These are phyloP conservation scores for Penicillium sp. DNA, from an alignment of 2,329 filamentous ascomycete genomes.

Conservation along the genomic window DNA sequence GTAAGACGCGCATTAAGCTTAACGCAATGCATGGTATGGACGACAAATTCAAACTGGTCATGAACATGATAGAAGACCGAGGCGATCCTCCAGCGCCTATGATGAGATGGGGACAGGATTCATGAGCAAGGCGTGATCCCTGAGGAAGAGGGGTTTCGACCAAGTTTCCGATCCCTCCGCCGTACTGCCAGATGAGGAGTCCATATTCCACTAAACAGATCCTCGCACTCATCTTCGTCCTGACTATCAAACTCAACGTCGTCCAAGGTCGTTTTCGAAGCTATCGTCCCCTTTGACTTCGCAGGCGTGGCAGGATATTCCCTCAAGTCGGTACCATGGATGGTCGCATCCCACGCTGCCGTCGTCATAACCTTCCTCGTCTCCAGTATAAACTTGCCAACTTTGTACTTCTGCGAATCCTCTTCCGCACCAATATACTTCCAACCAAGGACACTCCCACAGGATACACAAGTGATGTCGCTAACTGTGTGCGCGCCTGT, in stretches of 20 bases:
- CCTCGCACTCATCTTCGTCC: conserved; percentile 71
- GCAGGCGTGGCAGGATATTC: background rate
- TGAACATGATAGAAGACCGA: background rate
- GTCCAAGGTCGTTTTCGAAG: conserved; percentile 26
- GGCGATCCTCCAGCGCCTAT: too few species aligned
- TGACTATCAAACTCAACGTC: conserved; percentile 66
- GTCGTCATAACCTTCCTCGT: conserved; percentile 59
- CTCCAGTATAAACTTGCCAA: conserved; percentile 70
- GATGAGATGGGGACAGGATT: background rate
- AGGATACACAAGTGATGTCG: conserved; percentile 63
- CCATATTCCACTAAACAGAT: conserved; percentile 67
- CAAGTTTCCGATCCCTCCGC: conserved; percentile 47
- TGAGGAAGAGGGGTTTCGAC: conserved; percentile 32
- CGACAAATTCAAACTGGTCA: background rate
- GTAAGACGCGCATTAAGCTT: background rate
- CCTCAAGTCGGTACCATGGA: conserved; percentile 15
- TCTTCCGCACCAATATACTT: conserved; percentile 69
- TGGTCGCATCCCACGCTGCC: conserved; percentile 57
- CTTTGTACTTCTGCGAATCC: conserved; percentile 66
- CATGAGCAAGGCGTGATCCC: conserved; percentile 25
- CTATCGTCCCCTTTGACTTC: conserved; percentile 9
- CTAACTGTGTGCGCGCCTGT: conserved; percentile 67
- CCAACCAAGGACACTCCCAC: conserved; percentile 64
- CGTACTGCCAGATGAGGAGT: conserved; percentile 57
- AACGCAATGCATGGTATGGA: background rate